Evolutionary conservation across 2,329 filamentous ascomycete species (phyloP).

Genomic region (Botrytis aclada): DNA sequence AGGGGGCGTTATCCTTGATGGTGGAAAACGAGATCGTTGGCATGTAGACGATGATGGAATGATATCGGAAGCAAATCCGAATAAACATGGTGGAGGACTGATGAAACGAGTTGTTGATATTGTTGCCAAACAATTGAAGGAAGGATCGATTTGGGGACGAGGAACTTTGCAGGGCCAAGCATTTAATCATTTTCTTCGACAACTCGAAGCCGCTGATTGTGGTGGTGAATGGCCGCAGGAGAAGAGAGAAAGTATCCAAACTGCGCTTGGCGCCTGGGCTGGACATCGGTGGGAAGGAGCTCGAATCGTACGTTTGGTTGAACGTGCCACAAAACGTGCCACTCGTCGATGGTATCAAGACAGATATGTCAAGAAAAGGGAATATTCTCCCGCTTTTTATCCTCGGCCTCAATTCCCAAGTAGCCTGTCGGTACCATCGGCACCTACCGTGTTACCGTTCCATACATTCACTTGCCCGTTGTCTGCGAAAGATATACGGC

Average conservation of each 20-base stretch:
- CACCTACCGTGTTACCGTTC: conserved; percentile 92
- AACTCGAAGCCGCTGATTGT: conserved; percentile 37
- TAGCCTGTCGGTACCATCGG: conserved; percentile 73
- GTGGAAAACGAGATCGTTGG: conserved; percentile 79
- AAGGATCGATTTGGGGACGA: conserved; percentile 82
- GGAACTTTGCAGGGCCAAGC: conserved; percentile 60
- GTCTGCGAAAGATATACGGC: conserved; percentile 84
- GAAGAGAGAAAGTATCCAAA: conserved; percentile 37
- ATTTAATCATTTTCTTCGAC: conserved; percentile 44
- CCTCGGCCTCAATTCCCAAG: conserved; percentile 69
- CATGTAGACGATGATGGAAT: conserved; percentile 85
- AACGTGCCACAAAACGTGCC: conserved; percentile 74
- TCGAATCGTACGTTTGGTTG: conserved; percentile 75
- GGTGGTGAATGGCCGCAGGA: conserved; percentile 38
- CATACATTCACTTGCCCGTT: conserved; percentile 96
- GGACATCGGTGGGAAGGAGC: conserved; percentile 85
- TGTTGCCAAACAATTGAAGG: conserved; percentile 80
- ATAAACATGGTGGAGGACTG: conserved; percentile 67
- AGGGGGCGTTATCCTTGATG: conserved; percentile 75
- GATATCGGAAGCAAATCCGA: conserved; percentile 68
- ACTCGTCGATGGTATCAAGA: conserved; percentile 88
- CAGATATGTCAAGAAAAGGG: conserved; percentile 61
- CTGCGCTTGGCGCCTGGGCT: conserved; percentile 56
- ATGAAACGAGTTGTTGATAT: conserved; percentile 89
- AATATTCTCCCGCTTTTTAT: conserved; percentile 60